Percentiles rank a stretch among this genome's conserved stretches.
Conservation (phyloP, 1,284 basidiomycete genomes). For the Marasmius tenuissimus region DNA sequence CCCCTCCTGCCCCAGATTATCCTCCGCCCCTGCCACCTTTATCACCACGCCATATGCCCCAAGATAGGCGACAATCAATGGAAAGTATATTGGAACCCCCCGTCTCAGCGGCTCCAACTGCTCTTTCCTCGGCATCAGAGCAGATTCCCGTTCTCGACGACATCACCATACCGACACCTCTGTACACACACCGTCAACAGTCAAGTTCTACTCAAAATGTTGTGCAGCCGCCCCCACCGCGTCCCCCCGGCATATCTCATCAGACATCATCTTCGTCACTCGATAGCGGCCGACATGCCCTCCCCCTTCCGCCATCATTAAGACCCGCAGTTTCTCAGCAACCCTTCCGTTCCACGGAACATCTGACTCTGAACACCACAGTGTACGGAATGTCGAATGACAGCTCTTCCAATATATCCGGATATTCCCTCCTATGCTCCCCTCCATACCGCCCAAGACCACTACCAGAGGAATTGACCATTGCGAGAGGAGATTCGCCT, state of each 20-base stretch:
- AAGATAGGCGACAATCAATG: slow-evolving; percentile 6
- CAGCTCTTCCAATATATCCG: not conserved
- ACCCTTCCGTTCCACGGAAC: not conserved
- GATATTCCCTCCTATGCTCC: slow-evolving; percentile 7
- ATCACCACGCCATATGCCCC: slow-evolving; percentile 12
- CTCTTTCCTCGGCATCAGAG: not conserved
- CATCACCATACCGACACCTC: not conserved
- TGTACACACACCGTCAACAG: not conserved
- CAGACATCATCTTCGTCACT: not conserved
- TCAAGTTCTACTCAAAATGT: not conserved
- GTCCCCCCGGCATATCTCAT: not conserved
- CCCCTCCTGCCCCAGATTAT: slow-evolving; percentile 27
- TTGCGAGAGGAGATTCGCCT: slow-evolving; percentile 3
- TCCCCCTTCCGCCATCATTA: not conserved
- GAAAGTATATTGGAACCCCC: slow-evolving; percentile 9
- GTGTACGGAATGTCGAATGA: not conserved
- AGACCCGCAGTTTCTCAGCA: not conserved
- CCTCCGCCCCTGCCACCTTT: slow-evolving; percentile 28
- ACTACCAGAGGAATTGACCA: slow-evolving; percentile 10
- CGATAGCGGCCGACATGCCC: not conserved
- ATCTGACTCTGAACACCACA: not conserved
- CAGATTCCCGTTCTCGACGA: not conserved
- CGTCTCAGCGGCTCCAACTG: not conserved
- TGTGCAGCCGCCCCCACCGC: not conserved
- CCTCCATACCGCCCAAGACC: slow-evolving; percentile 13